Conservation (phyloP, 1,284 basidiomycete genomes). For the Wolfiporia cocos region DNA sequence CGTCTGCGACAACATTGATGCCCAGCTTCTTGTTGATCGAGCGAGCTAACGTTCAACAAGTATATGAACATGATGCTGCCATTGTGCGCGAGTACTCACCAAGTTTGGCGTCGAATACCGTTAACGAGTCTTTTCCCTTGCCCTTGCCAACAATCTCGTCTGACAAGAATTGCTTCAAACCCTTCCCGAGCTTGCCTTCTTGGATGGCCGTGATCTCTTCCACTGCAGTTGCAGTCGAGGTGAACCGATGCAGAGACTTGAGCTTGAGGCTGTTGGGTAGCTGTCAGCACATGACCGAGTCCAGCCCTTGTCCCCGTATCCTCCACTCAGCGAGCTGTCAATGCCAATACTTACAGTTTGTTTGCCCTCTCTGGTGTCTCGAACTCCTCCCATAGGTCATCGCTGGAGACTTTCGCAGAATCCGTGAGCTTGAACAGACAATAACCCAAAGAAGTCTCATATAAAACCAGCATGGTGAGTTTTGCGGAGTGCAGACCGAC, state of each 20-base stretch:
- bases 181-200: conserved; percentile 89
- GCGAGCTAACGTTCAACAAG: conserved; percentile 63
- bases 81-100: too few species aligned
- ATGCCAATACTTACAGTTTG: conserved; percentile 70
- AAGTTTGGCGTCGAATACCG: conserved; percentile 89
- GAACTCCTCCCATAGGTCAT: conserved; percentile 90
- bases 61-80: too few species aligned
- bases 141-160: conserved; percentile 85
- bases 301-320: neutral
- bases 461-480: conserved; percentile 71
- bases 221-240: conserved; percentile 96
- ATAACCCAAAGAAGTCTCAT: conserved; percentile 89
- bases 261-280: conserved; percentile 70
- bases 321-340: too few species aligned
- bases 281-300: neutral
- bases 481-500: too few species aligned
- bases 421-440: conserved; percentile 97
- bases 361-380: conserved; percentile 88
- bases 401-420: conserved; percentile 81
- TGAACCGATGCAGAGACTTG: conserved; percentile 94
- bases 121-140: conserved; percentile 82
- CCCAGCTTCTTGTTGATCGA: conserved; percentile 93
- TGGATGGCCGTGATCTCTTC: conserved; percentile 94
- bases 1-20: conserved; percentile 77
- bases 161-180: conserved; percentile 89